Conservation (phyloP, 805 yeast species). For the Wickerhamiella hasegawae region DNA sequence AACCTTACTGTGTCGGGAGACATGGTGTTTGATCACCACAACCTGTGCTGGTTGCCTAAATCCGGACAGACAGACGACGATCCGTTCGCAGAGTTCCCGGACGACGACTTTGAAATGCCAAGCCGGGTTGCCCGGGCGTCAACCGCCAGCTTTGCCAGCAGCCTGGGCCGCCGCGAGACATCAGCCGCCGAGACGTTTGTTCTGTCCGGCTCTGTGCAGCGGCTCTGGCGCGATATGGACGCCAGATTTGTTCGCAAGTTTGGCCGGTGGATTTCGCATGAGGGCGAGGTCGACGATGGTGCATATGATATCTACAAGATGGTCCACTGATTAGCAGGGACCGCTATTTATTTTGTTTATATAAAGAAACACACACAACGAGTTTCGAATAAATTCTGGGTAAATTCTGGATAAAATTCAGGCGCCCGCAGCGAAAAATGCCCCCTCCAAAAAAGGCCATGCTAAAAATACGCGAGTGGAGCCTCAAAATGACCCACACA, state of each 20-base stretch:
- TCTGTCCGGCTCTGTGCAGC: slow-evolving; percentile 7
- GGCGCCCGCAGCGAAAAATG: too few relatives aligned
- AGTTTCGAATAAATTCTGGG: too few relatives aligned
- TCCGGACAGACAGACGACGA: slow-evolving; percentile 12
- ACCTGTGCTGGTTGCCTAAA: slow-evolving; percentile 13
- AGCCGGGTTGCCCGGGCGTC: slow-evolving; percentile 5
- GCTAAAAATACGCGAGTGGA: too few relatives aligned
- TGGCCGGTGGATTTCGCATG: slow-evolving; percentile 17
- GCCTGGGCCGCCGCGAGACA: slow-evolving; percentile 12
- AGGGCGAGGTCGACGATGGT: slow-evolving; percentile 9
- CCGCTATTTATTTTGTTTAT: neutral
- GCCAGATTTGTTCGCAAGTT: slow-evolving; percentile 17
- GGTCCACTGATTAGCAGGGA: slow-evolving; percentile 8
- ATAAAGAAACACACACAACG: too few relatives aligned
- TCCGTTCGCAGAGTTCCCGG: slow-evolving; percentile 14
- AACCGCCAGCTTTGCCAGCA: slow-evolving; percentile 4
- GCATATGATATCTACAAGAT: slow-evolving; percentile 14
- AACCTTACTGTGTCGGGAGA: slow-evolving; percentile 5
- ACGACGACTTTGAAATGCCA: slow-evolving; percentile 8
- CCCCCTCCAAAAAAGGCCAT: too few relatives aligned
- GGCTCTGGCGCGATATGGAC: slow-evolving; percentile 16
- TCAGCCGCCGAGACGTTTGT: slow-evolving; percentile 13
- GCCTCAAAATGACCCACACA: too few relatives aligned
- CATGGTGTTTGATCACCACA: slow-evolving; percentile 14
- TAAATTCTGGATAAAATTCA: neutral